Base-by-base conservation (phyloP, 768 basidiomycete genomes). In the Polyporus arcularius region DNA sequence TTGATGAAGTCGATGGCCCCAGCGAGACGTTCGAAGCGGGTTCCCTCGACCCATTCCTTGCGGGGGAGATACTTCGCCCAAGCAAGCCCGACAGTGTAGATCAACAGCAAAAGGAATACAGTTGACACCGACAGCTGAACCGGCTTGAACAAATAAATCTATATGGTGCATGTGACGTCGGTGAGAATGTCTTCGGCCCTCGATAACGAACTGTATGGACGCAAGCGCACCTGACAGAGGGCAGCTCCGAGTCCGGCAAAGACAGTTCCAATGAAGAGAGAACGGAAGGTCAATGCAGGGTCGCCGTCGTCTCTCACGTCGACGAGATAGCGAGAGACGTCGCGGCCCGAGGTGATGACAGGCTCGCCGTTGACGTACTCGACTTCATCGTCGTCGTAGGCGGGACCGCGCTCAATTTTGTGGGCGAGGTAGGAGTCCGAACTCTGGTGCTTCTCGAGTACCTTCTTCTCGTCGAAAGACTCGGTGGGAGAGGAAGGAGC, bases 141-240 rank as follows among this genome's bases (percentile, higher is more conserved):
- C 0, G 86, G 86, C 67, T 88, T 87, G 72, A 85, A 86, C 4
- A 78, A 54, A 66, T 85, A 86, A 38, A 87, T 84, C 84, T 86
- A 43, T 16, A 15, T 48, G 14, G 3, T 1, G 16, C 50, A 55
- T 52, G 31, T 39, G 11, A 2, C 3, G 18, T 65, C 26, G 55
- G 47, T 26, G 40, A 28, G 21, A 41, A 4, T 11, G 14, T 30
- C 10, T 2, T 6, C 16, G 9, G 16, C 12, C 7, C 32, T 1
- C 16, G 30, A 47, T 47, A 21, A 53, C 8, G 28, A 21, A 46
- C 53, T 32, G 26, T 31, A 40, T 45, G 43, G 2, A 45, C 7
- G 21, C 18, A 6, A 7, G 60, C 74, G 14, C 57, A 83, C 84
- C 79, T 87, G 83, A 56, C 73, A 74, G 43, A 87, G 72, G 7